Base-by-base conservation (phyloP, 179 eudicot genomes). In the Vitellaria paradoxa region DNA sequence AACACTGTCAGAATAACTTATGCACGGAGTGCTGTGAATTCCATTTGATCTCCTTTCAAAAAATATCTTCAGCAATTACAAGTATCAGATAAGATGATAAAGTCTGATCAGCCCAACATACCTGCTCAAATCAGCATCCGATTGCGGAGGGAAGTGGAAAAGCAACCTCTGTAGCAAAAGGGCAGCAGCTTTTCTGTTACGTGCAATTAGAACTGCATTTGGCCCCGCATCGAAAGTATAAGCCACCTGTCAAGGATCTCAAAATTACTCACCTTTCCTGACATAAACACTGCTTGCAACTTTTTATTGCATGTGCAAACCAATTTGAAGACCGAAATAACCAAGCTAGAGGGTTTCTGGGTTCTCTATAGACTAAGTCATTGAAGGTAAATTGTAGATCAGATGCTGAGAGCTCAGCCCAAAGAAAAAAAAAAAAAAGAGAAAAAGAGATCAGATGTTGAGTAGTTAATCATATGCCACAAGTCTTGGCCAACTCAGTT, bases 181-280 rank as follows among this genome's bases (percentile, higher is more conserved):
- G 45, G 97, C 70, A 73, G 99, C 99, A 62, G 88, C 82, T 61
- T 90, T 86, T 84, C 99, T 86, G 81, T 96, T 79, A n/a, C 89
- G 92, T 24, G 98, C 93, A 82, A 96, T 90, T 73, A 96, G 78
- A 77, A 96, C 99, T 56, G 97, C 98, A 75, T 96, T 93, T 47
- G 99, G 98, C 87, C 99, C 99, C 5, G 99, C 99, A 85, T 96
- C 99, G 75, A 89, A 96, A 9, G 99, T 93, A 77, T 96, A 96
- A 56, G 99, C 98, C 66, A 91, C 98, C 99, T 96, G 96, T 77
- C 66, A 47, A 76, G 73, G 42, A 24, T 15, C 40, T 52, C 61
- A 53, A 46, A 56, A 40, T 73, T 30, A 49, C 70, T 57, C 5
- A 47, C 23, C n/a, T 23, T 81, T 23, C 30, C 30, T 14, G 40